These are phyloP conservation scores for Neurospora terricola DNA, from an alignment of 495 filamentous ascomycete species.

Conservation along the genomic window DNA sequence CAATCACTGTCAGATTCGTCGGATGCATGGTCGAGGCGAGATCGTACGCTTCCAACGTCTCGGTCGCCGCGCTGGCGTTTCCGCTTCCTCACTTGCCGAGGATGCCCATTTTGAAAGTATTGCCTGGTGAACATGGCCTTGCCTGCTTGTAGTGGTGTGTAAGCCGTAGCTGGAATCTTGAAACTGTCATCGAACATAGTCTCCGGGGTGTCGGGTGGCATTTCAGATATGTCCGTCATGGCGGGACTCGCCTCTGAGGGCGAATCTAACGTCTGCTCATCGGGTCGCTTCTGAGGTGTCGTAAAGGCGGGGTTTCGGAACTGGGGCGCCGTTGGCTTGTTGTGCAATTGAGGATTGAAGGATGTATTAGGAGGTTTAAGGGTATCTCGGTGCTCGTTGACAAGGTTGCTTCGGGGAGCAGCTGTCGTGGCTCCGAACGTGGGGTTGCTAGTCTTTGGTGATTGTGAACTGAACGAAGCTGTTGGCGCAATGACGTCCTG, in stretches of 20 bases:
- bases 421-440: not conserved
- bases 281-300: slow-evolving; percentile 63
- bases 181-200: slow-evolving; percentile 18
- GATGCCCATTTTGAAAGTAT: slow-evolving; percentile 22
- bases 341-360: slow-evolving; percentile 24
- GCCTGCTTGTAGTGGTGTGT: slow-evolving; percentile 28
- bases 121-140: slow-evolving; percentile 29
- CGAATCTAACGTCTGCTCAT: slow-evolving; percentile 53
- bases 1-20: slow-evolving; percentile 46
- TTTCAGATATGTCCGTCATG: slow-evolving; percentile 55
- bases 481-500: not conserved
- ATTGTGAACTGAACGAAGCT: not conserved
- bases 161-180: slow-evolving; percentile 18
- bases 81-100: slow-evolving; percentile 39
- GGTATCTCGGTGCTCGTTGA: not conserved
- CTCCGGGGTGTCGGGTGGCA: slow-evolving; percentile 36
- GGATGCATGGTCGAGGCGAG: slow-evolving; percentile 36
- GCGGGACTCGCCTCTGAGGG: slow-evolving; percentile 76
- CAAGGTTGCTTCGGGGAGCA: not conserved
- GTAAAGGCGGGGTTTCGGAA: slow-evolving; percentile 67
- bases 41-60: slow-evolving; percentile 34
- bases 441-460: not conserved
- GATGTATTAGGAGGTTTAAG: slow-evolving; percentile 20
- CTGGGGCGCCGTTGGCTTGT: slow-evolving; percentile 29
- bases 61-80: slow-evolving; percentile 30